These are phyloP conservation scores for Talaromyces thailandensis DNA, from an alignment of 495 filamentous ascomycete species.

Conservation along the genomic window DNA sequence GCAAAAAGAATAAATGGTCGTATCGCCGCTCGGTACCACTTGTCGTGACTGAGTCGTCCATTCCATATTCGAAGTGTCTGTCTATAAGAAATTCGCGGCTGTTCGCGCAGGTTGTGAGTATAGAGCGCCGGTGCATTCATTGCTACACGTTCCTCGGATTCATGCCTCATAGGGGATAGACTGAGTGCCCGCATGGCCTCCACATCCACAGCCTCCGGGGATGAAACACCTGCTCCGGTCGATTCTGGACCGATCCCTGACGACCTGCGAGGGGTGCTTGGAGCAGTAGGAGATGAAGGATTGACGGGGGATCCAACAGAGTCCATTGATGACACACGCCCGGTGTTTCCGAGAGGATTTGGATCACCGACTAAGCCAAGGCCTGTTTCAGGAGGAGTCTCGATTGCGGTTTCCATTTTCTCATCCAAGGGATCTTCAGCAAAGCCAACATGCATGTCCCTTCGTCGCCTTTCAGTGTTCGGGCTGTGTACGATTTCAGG, in stretches of 20 bases:
- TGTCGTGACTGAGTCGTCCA: constrained; percentile 68
- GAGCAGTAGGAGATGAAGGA: neutral
- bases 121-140: constrained; percentile 33
- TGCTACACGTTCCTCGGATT: constrained; percentile 5
- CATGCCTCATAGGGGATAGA: neutral
- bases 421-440: constrained; percentile 21
- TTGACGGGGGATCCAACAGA: neutral
- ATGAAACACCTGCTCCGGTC: neutral
- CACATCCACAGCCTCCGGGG: neutral
- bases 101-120: constrained; percentile 49
- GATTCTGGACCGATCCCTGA: neutral
- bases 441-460: constrained; percentile 48
- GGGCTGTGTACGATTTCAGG: constrained; percentile 8
- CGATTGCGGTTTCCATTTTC: constrained; percentile 2
- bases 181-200: neutral
- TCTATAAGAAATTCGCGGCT: constrained; percentile 56
- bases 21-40: constrained; percentile 64
- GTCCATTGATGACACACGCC: neutral
- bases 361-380: neutral
- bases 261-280: neutral
- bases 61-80: constrained; percentile 66
- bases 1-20: constrained; percentile 80
- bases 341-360: neutral
- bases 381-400: neutral
- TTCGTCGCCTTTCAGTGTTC: constrained; percentile 13